Evolutionary conservation across 108 stramenopile species (phyloP).

Genomic region (Nitzschia putrida): DNA sequence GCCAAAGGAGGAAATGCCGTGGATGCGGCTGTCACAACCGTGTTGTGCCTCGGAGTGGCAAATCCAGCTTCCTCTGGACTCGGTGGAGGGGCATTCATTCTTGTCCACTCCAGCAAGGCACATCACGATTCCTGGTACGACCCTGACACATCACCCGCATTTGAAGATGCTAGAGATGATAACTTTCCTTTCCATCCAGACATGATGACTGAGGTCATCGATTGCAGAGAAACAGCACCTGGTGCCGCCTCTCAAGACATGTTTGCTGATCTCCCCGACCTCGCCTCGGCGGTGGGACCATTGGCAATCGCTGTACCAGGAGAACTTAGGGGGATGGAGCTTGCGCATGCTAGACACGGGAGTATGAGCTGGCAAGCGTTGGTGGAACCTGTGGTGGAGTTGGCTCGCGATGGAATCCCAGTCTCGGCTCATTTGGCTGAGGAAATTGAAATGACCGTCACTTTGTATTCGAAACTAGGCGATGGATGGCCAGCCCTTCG

Average conservation of each 20-base stretch:
- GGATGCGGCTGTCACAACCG: constrained; percentile 77
- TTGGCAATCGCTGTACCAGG: constrained; percentile 75
- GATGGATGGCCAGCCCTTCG: constrained; percentile 27
- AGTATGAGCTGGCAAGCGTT: constrained; percentile 56
- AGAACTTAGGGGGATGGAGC: constrained; percentile 77
- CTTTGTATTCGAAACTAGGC: constrained; percentile 4
- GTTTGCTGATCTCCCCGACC: constrained; percentile 37
- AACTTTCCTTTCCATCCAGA: neutral
- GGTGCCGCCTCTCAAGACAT: constrained; percentile 48
- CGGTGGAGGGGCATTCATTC: constrained; percentile 82
- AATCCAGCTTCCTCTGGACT: constrained; percentile 80
- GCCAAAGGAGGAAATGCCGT: constrained; percentile 69
- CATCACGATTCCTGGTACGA: constrained; percentile 23
- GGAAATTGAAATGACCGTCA: constrained; percentile 33
- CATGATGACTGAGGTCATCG: constrained; percentile 68
- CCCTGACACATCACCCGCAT: constrained; percentile 12
- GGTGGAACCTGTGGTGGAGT: constrained; percentile 55
- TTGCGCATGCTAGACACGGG: constrained; percentile 60
- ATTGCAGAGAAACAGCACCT: constrained; percentile 79
- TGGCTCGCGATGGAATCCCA: constrained; percentile 64
- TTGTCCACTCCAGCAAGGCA: constrained; percentile 51
- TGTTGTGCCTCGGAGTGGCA: constrained; percentile 77
- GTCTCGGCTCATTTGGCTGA: constrained; percentile 46
- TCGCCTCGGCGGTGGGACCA: constrained; percentile 56
- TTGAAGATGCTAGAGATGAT: constrained; percentile 47